Conservation (phyloP, 306 rosid species). For the Trifolium fragiferum region DNA sequence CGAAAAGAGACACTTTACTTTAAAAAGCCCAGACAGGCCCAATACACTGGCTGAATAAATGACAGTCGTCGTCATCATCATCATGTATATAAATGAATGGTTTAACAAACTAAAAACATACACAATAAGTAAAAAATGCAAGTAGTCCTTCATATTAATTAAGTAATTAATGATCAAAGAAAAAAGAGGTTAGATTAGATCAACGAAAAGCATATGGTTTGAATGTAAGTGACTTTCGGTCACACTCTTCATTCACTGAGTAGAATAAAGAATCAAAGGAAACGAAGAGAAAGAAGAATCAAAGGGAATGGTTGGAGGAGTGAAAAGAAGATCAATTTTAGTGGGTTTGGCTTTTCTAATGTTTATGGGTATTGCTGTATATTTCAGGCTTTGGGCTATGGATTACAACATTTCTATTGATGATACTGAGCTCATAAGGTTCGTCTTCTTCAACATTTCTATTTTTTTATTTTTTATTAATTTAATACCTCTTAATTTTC, state of each 20-base stretch:
- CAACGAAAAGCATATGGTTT: conserved; percentile 3
- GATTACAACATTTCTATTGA: conserved; percentile 60
- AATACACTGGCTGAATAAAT: too few species aligned
- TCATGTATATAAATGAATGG: background rate
- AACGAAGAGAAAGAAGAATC: conserved; percentile 1
- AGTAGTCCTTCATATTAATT: too few species aligned
- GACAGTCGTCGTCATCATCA: too few species aligned
- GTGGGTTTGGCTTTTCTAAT: conserved; percentile 52
- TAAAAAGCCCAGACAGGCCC: too few species aligned
- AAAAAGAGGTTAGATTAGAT: background rate
- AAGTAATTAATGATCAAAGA: background rate
- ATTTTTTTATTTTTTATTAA: too few species aligned
- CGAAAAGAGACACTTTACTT: too few species aligned
- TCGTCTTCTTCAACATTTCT: background rate
- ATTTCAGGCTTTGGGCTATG: conserved; percentile 75
- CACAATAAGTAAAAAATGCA: background rate
- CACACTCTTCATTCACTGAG: background rate
- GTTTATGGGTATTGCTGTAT: conserved; percentile 70
- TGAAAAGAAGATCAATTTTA: conserved; percentile 39
- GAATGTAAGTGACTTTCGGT: conserved; percentile 24
- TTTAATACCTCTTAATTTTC: too few species aligned
- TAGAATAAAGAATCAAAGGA: too few species aligned
- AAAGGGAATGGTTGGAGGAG: conserved; percentile 49
- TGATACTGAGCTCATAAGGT: conserved; percentile 73
- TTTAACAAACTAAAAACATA: background rate